Base-by-base conservation (phyloP, 345 rosid species). In the Camelina neglecta region DNA sequence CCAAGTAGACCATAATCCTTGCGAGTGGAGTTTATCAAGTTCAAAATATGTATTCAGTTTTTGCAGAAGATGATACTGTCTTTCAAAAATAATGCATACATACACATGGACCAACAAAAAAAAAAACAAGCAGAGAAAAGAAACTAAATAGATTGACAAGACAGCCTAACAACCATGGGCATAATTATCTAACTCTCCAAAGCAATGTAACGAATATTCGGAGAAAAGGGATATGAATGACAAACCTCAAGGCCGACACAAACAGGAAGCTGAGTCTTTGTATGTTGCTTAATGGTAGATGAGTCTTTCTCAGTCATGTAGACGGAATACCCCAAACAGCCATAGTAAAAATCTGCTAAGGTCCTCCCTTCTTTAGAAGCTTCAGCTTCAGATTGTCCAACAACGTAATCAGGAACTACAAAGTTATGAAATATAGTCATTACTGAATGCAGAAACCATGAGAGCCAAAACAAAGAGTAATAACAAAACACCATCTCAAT, bases 241-340 rank as follows among this genome's bases (percentile, higher is more conserved):
- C 42, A 47, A 54, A 90, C 96, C 96, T 83, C 87, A 44, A 88
- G 82, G 61, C 96, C 96, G 16, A 78, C 55, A 62, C 96, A 90
- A 65, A 62, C 79, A 3, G 93, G 96, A 54, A 90, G 81, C 45
- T 84, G 81, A 3, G 81, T 75, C 76, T 66, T 81, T 9, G 74
- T 7, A 23, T 45, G 82, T 66, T 65, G 84, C 67, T 86, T 80
- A 36, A 80, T 79, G 20, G 79, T 51, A 16, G 86, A 63, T 6
- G 44, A 80, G 47, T 83, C 83, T 41, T 81, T 81, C 2, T 73
- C 75, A 63, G 74, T 84, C 75, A 73, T 49, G 67, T 78, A 82
- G 23, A 83, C 83, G 7, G 91, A 88, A 74, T 85, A 85, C 5
- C 93, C 96, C 75, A 83, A 83, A 80, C 96, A 90, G 31, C 79